These are phyloP conservation scores for Tetrapyrgos nigripes DNA, from an alignment of 1,284 basidiomycete species.

Conservation along the genomic window DNA sequence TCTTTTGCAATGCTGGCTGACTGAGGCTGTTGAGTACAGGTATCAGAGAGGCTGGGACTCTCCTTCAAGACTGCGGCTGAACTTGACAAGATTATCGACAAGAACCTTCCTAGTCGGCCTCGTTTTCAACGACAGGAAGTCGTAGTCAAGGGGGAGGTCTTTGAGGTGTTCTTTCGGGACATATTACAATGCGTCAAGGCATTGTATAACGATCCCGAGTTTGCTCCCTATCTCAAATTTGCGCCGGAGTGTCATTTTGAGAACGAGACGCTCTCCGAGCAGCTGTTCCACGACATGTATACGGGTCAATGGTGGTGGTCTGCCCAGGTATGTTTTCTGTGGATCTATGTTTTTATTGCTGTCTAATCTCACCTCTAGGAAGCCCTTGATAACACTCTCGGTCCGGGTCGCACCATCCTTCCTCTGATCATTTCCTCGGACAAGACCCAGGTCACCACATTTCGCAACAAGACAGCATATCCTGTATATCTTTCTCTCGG, in stretches of 20 bases:
- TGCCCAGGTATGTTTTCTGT: slow-evolving; percentile 33
- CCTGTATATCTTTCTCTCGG: slow-evolving; percentile 51
- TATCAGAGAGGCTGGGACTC: not conserved
- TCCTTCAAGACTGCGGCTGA: slow-evolving; percentile 1
- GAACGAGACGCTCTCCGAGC: slow-evolving; percentile 6
- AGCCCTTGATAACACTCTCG: slow-evolving; percentile 26
- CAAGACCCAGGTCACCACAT: slow-evolving; percentile 31
- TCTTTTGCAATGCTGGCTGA: not conserved
- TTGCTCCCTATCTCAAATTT: slow-evolving; percentile 15
- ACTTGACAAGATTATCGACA: slow-evolving; percentile 10
- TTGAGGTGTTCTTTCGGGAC: slow-evolving; percentile 10
- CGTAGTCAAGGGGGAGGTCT: slow-evolving; percentile 8
- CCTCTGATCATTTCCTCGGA: slow-evolving; percentile 42
- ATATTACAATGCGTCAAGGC: slow-evolving; percentile 5
- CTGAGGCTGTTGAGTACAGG: not conserved
- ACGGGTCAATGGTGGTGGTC: slow-evolving; percentile 47
- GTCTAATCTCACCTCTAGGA: slow-evolving; percentile 23
- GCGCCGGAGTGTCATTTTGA: slow-evolving; percentile 39
- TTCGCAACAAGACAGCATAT: slow-evolving; percentile 45
- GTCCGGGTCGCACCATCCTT: slow-evolving; percentile 42
- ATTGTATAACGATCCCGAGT: slow-evolving; percentile 12
- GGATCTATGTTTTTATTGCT: not conserved
- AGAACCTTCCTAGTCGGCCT: not conserved
- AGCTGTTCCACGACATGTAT: slow-evolving; percentile 40
- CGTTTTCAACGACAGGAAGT: slow-evolving; percentile 4